phyloP scores from a whole-genome alignment of 1,139 yeast species.

The Geotrichum restrictum region DNA sequence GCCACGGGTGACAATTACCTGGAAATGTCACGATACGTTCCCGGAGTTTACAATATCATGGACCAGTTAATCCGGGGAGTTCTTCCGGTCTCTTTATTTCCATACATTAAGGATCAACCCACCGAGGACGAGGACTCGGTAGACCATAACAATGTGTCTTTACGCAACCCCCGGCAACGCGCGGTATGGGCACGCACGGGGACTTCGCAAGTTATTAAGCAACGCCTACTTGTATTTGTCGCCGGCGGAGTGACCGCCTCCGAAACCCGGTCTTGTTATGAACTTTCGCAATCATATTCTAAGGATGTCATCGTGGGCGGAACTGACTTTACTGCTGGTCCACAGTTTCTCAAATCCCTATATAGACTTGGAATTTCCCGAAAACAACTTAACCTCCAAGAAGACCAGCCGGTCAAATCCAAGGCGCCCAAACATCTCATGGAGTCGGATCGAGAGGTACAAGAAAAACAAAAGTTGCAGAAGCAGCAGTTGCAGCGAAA shows the following conservation, averaged over 20 bases:
- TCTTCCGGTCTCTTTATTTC: slow-evolving; percentile 58
- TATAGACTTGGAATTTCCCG: slow-evolving; percentile 27
- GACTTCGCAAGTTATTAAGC: slow-evolving; percentile 50
- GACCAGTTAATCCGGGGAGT: slow-evolving; percentile 48
- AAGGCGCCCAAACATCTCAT: slow-evolving; percentile 16
- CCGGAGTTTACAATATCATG: slow-evolving; percentile 61
- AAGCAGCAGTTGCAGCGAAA: slow-evolving; percentile 48
- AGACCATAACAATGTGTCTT: slow-evolving; percentile 42
- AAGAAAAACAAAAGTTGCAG: slow-evolving; percentile 37
- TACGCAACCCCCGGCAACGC: slow-evolving; percentile 70
- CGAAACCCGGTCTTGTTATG: slow-evolving; percentile 75
- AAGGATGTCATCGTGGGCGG: slow-evolving; percentile 83
- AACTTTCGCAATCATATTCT: slow-evolving; percentile 46
- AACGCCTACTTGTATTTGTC: slow-evolving; percentile 71
- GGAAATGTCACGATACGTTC: slow-evolving; percentile 72
- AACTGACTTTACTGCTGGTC: slow-evolving; percentile 69
- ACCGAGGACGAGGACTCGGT: slow-evolving; percentile 51
- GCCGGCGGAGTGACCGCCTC: slow-evolving; percentile 89
- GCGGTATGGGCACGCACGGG: slow-evolving; percentile 72
- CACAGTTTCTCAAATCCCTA: slow-evolving; percentile 43
- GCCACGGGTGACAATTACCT: slow-evolving; percentile 61
- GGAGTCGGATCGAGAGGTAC: slow-evolving; percentile 14
- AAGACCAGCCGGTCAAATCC: slow-evolving; percentile 5
- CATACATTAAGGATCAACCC: slow-evolving; percentile 75
- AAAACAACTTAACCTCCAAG: slow-evolving; percentile 7